A percentile compares a stretch with the other conserved stretches of the same genome.
phyloP scores from a whole-genome alignment of 1,139 yeast genomes.

The Zygoascus meyerae region DNA sequence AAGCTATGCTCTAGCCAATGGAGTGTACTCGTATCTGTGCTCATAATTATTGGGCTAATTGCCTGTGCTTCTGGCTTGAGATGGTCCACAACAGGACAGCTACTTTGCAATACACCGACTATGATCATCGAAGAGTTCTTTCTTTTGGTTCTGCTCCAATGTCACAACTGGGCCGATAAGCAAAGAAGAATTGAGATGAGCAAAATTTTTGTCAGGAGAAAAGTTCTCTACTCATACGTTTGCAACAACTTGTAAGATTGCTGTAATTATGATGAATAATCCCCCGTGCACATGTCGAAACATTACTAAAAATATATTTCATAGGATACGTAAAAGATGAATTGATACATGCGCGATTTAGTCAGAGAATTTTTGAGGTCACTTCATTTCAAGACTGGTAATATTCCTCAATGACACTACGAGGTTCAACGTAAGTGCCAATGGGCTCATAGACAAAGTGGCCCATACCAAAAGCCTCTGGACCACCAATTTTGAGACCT shows the following conservation, averaged over 20 bases:
- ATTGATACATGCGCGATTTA: no score
- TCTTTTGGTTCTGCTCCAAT: background rate
- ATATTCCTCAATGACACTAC: slow-evolving; percentile 40
- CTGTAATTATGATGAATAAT: background rate
- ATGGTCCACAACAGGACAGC: slow-evolving; percentile 4
- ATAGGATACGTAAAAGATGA: no score
- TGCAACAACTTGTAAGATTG: background rate
- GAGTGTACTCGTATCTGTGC: background rate
- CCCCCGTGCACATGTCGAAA: no score
- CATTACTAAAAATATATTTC: no score
- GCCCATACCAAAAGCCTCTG: slow-evolving; percentile 37
- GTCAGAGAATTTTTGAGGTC: no score
- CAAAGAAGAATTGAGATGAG: background rate
- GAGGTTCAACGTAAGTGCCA: slow-evolving; percentile 35
- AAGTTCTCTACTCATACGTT: background rate
- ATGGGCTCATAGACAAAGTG: slow-evolving; percentile 35
- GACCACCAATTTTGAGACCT: slow-evolving; percentile 41
- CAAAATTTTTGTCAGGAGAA: background rate
- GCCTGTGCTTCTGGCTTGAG: slow-evolving; percentile 1
- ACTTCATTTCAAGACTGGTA: no score
- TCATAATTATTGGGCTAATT: background rate
- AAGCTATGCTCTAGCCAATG: slow-evolving; percentile 1
- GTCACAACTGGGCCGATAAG: slow-evolving; percentile 3
- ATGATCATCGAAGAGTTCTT: slow-evolving; percentile 4
- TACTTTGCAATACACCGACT: background rate